phyloP scores from a whole-genome alignment of 2,329 filamentous ascomycete genomes.

The Hypoxylon sp. region DNA sequence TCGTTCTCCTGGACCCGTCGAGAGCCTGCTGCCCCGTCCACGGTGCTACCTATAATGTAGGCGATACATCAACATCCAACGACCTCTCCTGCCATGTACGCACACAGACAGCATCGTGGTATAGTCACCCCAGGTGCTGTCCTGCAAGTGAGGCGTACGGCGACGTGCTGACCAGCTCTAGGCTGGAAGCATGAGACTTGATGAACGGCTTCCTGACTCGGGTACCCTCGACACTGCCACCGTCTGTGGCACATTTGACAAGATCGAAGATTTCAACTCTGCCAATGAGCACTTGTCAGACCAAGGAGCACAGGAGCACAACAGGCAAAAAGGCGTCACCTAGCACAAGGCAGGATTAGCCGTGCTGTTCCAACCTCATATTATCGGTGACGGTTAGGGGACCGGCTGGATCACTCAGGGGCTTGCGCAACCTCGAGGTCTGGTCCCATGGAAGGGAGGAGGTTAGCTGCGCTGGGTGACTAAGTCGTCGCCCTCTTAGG shows the following conservation, averaged over 20 bases:
- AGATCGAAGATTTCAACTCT: slow-evolving; percentile 3
- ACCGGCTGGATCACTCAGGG: not conserved
- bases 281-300: not conserved
- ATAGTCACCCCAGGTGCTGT: not conserved
- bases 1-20: not conserved
- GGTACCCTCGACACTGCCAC: slow-evolving; percentile 1
- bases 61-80: not conserved
- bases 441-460: not conserved
- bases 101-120: too few species aligned
- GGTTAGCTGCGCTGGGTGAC: slow-evolving; percentile 10
- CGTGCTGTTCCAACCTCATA: not conserved
- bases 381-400: not conserved
- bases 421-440: not conserved
- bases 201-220: not conserved
- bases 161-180: slow-evolving; percentile 1
- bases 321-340: not conserved
- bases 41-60: not conserved
- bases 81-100: too few species aligned
- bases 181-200: not conserved
- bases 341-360: not conserved
- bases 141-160: not conserved
- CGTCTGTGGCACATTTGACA: not conserved
- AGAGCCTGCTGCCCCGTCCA: not conserved
- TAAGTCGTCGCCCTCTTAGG: slow-evolving; percentile 1
- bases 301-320: slow-evolving; percentile 2